Base-by-base conservation (phyloP, 2,329 filamentous ascomycete genomes). In the Nemania sp. region DNA sequence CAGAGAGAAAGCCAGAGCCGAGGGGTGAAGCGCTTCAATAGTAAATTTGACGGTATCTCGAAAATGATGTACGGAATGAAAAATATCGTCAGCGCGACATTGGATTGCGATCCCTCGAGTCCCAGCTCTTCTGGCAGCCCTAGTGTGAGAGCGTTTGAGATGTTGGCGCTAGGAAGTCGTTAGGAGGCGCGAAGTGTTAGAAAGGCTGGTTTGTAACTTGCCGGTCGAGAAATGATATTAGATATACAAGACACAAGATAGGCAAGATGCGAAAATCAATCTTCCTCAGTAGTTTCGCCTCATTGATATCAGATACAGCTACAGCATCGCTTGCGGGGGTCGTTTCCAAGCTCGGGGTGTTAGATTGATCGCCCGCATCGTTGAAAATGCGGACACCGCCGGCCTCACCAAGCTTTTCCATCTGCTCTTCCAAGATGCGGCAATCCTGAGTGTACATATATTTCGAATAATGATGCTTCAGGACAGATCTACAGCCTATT, bases 241-340 rank as follows among this genome's bases (percentile, higher is more conserved):
- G 31, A 22, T 47, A 47, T 33, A 47, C 20, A 19, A 47, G 36
- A 19, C 36, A 47, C n/a, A 47, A 15, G 17, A 37, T 47, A 37
- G 44, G 44, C n/a, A 47, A 33, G n/a, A 47, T 33, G 19, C 33
- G 28, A 17, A 47, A 47, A 33, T 47, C 44, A 28, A 39, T 47
- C 28, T 19, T 47, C n/a, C 44, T 33, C 2, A 47, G 11, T 11
- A 47, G 31, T 15, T 26, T 6, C 9, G 44, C 3, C n/a, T 34
- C 44, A 9, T 47, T 26, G 42, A 45, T 22, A 15, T 26, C 22
- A 23, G 6, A 12, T 12, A 14, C 5, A 41, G 23, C 22, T 26
- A 41, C 39, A 9, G 11, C 20, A 41, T 28, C 23, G 23, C 23
- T 23, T 28, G 39, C 39, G 9, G 39, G 17, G 11, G 3, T 41